Evolutionary conservation across 2,329 filamentous ascomycete genomes (phyloP).

Genomic region (Phialophora expanda): DNA sequence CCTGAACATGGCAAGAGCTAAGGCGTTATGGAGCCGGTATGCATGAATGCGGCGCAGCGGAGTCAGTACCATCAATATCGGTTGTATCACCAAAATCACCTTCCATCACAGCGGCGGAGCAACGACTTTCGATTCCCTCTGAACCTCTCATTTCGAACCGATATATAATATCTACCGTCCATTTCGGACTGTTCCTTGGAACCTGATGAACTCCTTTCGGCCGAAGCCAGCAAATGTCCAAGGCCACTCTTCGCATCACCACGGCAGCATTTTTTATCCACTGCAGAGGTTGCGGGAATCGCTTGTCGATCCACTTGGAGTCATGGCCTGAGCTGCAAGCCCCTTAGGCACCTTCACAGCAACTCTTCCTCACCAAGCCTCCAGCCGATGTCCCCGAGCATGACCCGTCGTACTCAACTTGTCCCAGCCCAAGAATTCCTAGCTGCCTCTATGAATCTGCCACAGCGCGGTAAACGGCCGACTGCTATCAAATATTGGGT

Average conservation of each 20-base stretch:
- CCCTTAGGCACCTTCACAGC: no score
- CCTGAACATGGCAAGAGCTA: constrained; percentile 8
- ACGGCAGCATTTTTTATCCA: background rate
- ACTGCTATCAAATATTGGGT: background rate
- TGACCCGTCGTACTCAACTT: background rate
- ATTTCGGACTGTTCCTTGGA: background rate
- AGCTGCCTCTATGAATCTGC: background rate
- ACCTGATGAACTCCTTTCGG: background rate
- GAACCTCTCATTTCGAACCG: background rate
- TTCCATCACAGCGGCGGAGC: background rate
- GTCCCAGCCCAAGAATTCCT: background rate
- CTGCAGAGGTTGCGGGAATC: background rate
- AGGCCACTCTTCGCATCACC: background rate
- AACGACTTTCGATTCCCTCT: background rate
- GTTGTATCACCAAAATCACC: background rate
- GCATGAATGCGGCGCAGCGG: constrained; percentile 4
- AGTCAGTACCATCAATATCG: background rate
- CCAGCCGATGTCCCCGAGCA: background rate
- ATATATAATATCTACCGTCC: background rate
- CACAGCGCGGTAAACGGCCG: background rate
- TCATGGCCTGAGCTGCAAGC: background rate
- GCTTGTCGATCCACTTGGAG: background rate
- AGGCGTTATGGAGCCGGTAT: constrained; percentile 20
- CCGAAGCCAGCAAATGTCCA: background rate
- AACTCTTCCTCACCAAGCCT: background rate